A percentile compares a stretch with the other conserved stretches of the same genome.
phyloP scores from a whole-genome alignment of 768 basidiomycete genomes.

The Kwoniella mangroviensis region DNA sequence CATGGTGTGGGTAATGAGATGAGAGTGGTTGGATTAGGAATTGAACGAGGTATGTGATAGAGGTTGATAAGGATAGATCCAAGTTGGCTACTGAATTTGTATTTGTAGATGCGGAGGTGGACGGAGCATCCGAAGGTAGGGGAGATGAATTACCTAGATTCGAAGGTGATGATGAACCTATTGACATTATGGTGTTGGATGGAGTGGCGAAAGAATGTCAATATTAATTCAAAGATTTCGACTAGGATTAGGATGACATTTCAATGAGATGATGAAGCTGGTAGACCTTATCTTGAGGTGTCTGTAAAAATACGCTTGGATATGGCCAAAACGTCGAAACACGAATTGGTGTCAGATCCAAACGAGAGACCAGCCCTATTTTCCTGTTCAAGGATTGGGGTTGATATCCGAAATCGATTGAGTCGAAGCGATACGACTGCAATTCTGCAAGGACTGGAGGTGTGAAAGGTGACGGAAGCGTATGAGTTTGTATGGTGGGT shows the following conservation, averaged over 20 bases:
- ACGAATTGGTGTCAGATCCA: not conserved
- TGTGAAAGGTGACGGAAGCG: not conserved
- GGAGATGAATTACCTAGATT: slow-evolving; percentile 3
- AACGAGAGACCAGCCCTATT: not conserved
- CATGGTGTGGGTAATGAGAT: slow-evolving; percentile 37
- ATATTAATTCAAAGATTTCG: not conserved
- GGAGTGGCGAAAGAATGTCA: not conserved
- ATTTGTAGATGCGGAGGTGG: not conserved
- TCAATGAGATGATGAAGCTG: slow-evolving; percentile 2
- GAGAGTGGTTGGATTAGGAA: slow-evolving; percentile 46
- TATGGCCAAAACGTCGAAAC: too few species aligned
- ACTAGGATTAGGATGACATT: not conserved
- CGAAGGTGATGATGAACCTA: not conserved
- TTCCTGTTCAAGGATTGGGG: not conserved
- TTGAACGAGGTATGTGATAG: slow-evolving; percentile 40
- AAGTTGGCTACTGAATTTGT: slow-evolving; percentile 11
- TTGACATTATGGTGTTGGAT: slow-evolving; percentile 3
- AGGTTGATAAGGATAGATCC: slow-evolving; percentile 43
- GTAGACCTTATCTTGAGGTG: not conserved
- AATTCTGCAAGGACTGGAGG: not conserved
- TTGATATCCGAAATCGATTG: too few species aligned
- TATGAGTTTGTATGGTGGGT: not conserved
- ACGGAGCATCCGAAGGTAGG: not conserved
- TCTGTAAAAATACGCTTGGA: too few species aligned
- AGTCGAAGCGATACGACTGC: too few species aligned